phyloP scores from a whole-genome alignment of 176 grass and related monocot genomes.

The Oryza australiensis region DNA sequence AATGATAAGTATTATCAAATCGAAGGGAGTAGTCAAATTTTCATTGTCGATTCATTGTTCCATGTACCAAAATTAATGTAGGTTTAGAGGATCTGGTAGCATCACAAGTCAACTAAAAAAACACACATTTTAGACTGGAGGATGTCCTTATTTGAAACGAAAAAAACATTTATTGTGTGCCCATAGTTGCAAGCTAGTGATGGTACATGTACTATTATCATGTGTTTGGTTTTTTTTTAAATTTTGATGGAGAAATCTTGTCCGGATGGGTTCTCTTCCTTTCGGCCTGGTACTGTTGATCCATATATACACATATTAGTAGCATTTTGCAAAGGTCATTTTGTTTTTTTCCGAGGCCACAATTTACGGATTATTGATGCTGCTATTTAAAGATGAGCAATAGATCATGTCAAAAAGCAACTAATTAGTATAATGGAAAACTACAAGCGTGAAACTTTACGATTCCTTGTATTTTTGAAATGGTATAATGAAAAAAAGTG shows the following conservation, averaged over 20 bases:
- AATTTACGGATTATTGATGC: conserved; percentile 11
- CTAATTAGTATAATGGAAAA: too few species aligned
- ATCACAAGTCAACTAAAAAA: too few species aligned
- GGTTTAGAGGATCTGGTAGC: too few species aligned
- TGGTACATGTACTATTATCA: background rate
- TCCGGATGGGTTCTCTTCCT: background rate
- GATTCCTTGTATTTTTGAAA: too few species aligned
- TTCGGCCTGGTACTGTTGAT: background rate
- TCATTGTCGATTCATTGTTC: background rate
- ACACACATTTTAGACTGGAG: background rate
- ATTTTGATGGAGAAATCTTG: conserved; percentile 7
- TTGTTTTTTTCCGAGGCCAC: conserved; percentile 21
- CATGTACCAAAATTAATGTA: too few species aligned
- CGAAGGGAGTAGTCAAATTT: background rate
- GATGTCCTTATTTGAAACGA: too few species aligned
- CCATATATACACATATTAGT: background rate
- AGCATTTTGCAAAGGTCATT: background rate
- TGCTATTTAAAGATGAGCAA: conserved; percentile 10
- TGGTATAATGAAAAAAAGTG: too few species aligned
- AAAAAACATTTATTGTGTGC: background rate
- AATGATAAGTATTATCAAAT: too few species aligned
- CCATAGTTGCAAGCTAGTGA: background rate
- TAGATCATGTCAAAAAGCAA: background rate
- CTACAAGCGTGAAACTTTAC: too few species aligned
- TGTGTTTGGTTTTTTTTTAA: background rate